Evolutionary conservation across 176 grass and related monocot species (phyloP), one percentile per base, ranked within the genome.

Genomic region (Elaeis guineensis): DNA sequence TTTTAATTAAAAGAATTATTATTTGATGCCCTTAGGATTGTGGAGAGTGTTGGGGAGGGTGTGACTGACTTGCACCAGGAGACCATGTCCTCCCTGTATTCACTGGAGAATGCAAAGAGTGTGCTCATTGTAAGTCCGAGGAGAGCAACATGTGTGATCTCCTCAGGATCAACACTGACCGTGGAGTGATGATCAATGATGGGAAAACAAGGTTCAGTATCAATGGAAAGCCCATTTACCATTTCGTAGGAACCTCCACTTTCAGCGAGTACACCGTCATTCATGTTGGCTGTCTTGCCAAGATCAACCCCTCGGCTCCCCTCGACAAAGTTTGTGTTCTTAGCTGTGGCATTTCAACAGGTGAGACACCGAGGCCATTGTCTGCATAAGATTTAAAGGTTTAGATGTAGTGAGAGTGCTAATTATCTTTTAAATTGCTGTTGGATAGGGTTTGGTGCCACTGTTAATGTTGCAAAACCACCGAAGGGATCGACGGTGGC

Each of bases 121-220:
- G 85, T 56, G 61, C 66, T 0, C 90, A 95, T 66, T 95, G 85
- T 65, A 89, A 89, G 48, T 95, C 85, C 0, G 75, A 75, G 50
- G 90, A 95, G 70, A 95, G 90, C 78, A 95, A 89, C 76, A 85
- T 95, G 76, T 95, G 90, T 21, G 85, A 89, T 55, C 90, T 95
- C 28, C 82, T 95, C 4, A 62, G 90, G 62, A 95, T 95, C 19
- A 83, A 95, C 6, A 79, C 87, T 1, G 90, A 95, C 59, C 72
- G 90, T 0, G 82, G 79, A 0, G 85, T 89, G 73, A 95, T 95
- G 90, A 72, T 95, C 21, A 56, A 73, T 2, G 90, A 95, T 19
- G 79, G 69, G 0, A 17, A 89, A 56, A 67, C 90, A 2, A 78
- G 90, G 6, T 95, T 95, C 67, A 72, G 73, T 3, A 71, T 95